Evolutionary conservation across 2,329 filamentous ascomycete species (phyloP), one percentile per base, ranked within the genome.

Genomic region (Sporothrix sp.): DNA sequence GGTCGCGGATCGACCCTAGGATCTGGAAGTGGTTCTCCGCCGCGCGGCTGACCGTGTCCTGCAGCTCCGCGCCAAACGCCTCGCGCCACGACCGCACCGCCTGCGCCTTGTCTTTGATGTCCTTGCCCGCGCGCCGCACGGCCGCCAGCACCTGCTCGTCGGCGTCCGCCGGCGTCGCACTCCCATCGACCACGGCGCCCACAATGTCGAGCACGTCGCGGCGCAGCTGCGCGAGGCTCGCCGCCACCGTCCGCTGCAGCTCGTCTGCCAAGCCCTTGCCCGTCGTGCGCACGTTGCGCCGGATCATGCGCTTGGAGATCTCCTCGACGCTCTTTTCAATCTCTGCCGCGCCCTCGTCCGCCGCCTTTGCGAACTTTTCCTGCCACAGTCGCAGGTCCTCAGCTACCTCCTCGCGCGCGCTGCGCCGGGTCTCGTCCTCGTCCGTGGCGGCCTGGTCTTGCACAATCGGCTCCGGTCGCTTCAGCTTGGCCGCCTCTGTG

Each of bases 341-440:
- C 55, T 93, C 78, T 18, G 63, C 62, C 4, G 76, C 76, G 5
- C 89, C 90, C 63, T 94, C 89, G 54, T 94, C 85, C 7, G 87
- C 87, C 9, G 89, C 89, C 53, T 82, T 80, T 25, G 85, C 78
- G 63, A 95, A 96, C 61, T 95, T 94, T 55, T 80, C 79, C 66
- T 96, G 85, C 91, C 93, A 98, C 51, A 76, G 75, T 57, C 79
- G 76, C 13, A 98, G 75, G 63, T 98, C 93, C 39, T 84, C 77
- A 2, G 81, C 75, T 37, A 97, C 85, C 56, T 78, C 78, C 60
- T 83, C 77, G 39, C 80, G 79, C 2, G 77, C 77, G 4, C 73
- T 75, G 49, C 76, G 76, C 23, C 78, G 75, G 14, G 71, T 65
- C 23, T 81, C 75, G 27, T 75, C 71, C 51, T 79, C 76, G 43